A percentile compares a stretch with the other conserved stretches of the same genome.
Evolutionary conservation across 2,329 filamentous ascomycete genomes (phyloP).

Genomic region (Colletotrichum eleusines): DNA sequence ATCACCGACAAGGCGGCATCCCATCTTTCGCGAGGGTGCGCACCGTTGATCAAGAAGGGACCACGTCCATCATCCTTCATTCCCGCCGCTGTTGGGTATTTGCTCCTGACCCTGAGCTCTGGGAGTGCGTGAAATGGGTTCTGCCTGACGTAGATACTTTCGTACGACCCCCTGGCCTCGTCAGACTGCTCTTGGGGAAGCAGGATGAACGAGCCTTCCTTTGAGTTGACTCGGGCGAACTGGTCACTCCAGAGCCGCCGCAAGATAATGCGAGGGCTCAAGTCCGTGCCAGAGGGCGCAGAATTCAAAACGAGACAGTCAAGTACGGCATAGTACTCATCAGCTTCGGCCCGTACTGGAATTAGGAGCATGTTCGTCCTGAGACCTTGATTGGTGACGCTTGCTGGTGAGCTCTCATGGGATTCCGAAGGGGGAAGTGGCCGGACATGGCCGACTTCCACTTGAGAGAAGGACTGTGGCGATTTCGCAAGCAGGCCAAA

Average conservation of each 20-base stretch:
- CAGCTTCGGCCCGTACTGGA: background rate
- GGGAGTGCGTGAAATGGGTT: constrained; percentile 22
- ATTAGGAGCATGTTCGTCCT: constrained; percentile 18
- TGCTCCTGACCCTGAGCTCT: background rate
- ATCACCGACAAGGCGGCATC: constrained; percentile 16
- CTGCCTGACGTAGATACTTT: constrained; percentile 26
- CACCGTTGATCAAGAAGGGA: background rate
- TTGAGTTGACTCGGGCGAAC: constrained; percentile 16
- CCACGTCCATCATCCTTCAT: background rate
- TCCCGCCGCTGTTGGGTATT: background rate
- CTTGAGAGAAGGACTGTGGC: background rate
- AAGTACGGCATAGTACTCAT: constrained; percentile 19
- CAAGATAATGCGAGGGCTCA: constrained; percentile 9
- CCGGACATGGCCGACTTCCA: constrained; percentile 1
- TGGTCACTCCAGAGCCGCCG: constrained; percentile 25
- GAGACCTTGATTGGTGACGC: constrained; percentile 21
- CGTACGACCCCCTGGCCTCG: constrained; percentile 4
- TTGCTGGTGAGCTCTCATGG: constrained; percentile 5
- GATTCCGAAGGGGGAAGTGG: constrained; percentile 14
- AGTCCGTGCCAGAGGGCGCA: background rate
- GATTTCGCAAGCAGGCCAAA: constrained; percentile 7
- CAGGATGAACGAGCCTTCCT: constrained; percentile 5
- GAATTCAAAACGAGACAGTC: constrained; percentile 15
- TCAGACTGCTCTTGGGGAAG: constrained; percentile 3
- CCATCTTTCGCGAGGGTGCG: constrained; percentile 26